Base-by-base conservation (phyloP, 192 early-diverging fungal genomes). In the Gigaspora rosea region DNA sequence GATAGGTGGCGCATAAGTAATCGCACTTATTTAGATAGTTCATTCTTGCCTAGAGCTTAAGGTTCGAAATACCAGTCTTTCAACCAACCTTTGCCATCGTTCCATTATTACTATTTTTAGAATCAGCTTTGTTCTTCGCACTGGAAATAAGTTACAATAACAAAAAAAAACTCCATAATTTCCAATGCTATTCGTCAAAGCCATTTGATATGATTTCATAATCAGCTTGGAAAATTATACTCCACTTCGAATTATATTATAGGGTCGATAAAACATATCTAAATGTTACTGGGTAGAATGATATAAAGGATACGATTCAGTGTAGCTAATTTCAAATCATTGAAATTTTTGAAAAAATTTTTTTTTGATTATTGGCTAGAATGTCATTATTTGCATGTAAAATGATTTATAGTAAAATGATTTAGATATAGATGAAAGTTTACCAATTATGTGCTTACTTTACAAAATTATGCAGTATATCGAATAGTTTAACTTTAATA, bases 91-190 rank as follows among this genome's bases (percentile, higher is more conserved):
- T 75, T 15, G 68, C 74, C 13, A 10, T 5, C 11, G 54, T 36
- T 12, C 73, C 71, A n/a, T 77, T 85, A 10, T 74, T 72, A 77
- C 46, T 80, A 57, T 51, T 75, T 66, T 82, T 91, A 73, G 80
- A 85, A 6, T 81, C 71, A 10, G 82, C 82, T 51, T 86, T 86
- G 15, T 88, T 86, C 79, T 94, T 91, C 59, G 87, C 91, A 8
- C 85, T 78, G 57, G 87, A 86, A 50, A 96, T 82, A 15, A 92
- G 82, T 94, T 95, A 97, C 71, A 93, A 90, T 63, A 95, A 81
- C 58, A 95, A 66, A 75, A 94, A 97, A 27, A n/a, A n/a, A n/a
- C n/a, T 3, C 90, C 90, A 73, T 95, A 97, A 94, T 86, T 81
- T 96, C 94, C 8, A 97, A 83, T 7, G 87, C 81, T 15, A 83